Conservation (phyloP, 192 early-diverging fungal genomes). For the Backusella westeae region DNA sequence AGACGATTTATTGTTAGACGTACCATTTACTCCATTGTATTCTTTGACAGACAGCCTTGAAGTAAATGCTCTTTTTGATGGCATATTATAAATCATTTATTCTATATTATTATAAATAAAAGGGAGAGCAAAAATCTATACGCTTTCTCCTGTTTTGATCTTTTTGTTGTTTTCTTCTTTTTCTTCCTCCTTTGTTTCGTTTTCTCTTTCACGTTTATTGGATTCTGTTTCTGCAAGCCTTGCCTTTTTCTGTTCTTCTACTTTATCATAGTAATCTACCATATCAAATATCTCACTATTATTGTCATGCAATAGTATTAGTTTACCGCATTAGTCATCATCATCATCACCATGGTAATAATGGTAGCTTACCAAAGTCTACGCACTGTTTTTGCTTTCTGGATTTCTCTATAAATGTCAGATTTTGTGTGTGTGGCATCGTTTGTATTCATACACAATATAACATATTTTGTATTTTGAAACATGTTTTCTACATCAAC, state of each 20-base stretch:
- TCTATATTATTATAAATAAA: not conserved
- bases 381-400: slow-evolving; percentile 48
- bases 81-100: not conserved
- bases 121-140: not conserved
- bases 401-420: slow-evolving; percentile 42
- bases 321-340: not conserved
- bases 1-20: not conserved
- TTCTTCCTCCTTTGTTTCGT: not conserved
- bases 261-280: slow-evolving; percentile 16
- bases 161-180: not conserved
- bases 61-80: not conserved
- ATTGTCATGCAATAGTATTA: not conserved
- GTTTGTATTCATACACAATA: slow-evolving; percentile 80
- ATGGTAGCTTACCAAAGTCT: slow-evolving; percentile 49
- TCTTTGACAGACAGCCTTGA: not conserved
- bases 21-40: not conserved
- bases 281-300: slow-evolving; percentile 21
- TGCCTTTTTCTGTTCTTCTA: slow-evolving; percentile 8
- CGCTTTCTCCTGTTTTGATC: not conserved
- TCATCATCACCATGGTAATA: too few species aligned
- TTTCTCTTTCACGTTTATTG: slow-evolving; percentile 10
- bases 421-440: slow-evolving; percentile 50
- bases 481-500: slow-evolving; percentile 70
- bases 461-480: slow-evolving; percentile 88
- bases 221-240: not conserved